Evolutionary conservation across 225 moss, liverwort and hornwort genomes (phyloP).

Genomic region (Pseudoscleropodium purum): DNA sequence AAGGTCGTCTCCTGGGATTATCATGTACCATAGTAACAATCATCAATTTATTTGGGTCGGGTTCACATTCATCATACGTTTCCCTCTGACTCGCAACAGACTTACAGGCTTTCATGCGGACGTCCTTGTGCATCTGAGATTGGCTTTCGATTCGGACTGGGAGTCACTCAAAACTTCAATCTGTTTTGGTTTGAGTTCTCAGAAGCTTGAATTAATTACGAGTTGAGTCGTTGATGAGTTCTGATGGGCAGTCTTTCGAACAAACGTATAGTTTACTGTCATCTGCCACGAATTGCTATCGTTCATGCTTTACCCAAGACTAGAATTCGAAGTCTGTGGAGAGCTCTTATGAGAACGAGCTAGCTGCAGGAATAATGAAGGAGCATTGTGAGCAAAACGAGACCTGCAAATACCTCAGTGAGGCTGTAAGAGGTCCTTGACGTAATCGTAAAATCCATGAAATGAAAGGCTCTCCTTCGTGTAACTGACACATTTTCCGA

Average conservation of each 20-base stretch:
- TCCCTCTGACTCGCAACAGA: too few species aligned
- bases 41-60: neutral
- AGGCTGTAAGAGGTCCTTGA: neutral
- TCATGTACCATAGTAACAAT: neutral
- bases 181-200: neutral
- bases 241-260: neutral
- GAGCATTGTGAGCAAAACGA: too few species aligned
- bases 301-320: neutral
- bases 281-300: neutral
- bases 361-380: neutral
- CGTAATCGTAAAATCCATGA: too few species aligned
- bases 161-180: neutral
- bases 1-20: neutral
- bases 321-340: neutral
- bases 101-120: too few species aligned
- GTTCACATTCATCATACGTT: too few species aligned
- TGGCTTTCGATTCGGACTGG: neutral
- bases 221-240: neutral
- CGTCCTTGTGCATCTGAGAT: neutral
- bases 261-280: too few species aligned
- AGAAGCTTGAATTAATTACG: neutral
- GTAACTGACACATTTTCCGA: neutral
- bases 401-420: neutral
- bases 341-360: neutral
- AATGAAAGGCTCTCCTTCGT: neutral